Conservation (phyloP, 768 basidiomycete genomes). For the Psilocybe tampanensis region DNA sequence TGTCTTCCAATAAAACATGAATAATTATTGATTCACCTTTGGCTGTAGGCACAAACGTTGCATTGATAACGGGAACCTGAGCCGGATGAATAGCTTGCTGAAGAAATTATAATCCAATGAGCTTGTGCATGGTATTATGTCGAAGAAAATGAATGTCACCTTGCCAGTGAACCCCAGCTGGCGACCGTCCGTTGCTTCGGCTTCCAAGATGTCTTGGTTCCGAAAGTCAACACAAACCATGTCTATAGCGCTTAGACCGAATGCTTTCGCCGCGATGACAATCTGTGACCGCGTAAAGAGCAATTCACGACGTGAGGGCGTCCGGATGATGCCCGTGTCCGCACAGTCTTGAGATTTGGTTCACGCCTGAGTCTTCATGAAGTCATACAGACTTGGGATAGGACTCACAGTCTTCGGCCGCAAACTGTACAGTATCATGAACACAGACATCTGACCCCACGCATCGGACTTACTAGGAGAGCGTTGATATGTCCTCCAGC, state of each 20-base stretch:
- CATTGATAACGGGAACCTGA: slow-evolving; percentile 78
- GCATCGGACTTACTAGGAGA: slow-evolving; percentile 56
- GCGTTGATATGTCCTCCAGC: slow-evolving; percentile 60
- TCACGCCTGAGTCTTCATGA: neutral
- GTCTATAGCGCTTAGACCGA: slow-evolving; percentile 84
- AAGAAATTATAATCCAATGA: neutral
- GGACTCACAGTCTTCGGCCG: slow-evolving; percentile 86
- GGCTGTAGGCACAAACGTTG: slow-evolving; percentile 74
- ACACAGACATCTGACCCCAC: neutral
- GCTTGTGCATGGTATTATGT: neutral
- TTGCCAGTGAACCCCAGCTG: slow-evolving; percentile 92
- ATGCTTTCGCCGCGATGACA: slow-evolving; percentile 82
- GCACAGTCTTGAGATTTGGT: slow-evolving; percentile 69
- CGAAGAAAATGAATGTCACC: slow-evolving; percentile 36
- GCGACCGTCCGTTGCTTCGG: slow-evolving; percentile 81
- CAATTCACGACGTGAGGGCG: slow-evolving; percentile 73
- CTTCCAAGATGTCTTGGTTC: slow-evolving; percentile 61
- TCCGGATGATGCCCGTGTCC: slow-evolving; percentile 80
- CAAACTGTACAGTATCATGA: slow-evolving; percentile 59
- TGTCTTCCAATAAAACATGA: neutral
- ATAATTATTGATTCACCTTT: slow-evolving; percentile 48
- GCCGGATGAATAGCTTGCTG: slow-evolving; percentile 95
- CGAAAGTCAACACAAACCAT: slow-evolving; percentile 95
- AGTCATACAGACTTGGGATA: neutral
- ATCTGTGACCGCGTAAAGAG: slow-evolving; percentile 84